phyloP scores from a whole-genome alignment of 2,329 filamentous ascomycete species.

The Trichoderma hamatum region DNA sequence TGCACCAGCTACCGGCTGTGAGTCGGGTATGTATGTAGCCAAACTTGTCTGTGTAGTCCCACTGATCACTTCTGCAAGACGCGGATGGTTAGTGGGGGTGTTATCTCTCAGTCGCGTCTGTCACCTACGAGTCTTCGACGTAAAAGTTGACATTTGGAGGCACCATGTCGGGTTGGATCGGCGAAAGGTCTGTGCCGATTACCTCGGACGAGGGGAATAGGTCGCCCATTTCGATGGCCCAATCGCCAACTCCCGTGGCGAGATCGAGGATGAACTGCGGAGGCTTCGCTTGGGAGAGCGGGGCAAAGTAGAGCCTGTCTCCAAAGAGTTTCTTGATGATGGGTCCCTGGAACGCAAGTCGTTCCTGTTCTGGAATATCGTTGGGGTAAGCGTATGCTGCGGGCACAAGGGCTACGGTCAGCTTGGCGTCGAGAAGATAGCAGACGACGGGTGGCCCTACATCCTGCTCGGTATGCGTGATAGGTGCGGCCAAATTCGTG shows the following conservation, averaged over 20 bases:
- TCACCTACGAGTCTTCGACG: constrained; percentile 53
- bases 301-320: constrained; percentile 37
- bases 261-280: constrained; percentile 42
- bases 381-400: constrained; percentile 32
- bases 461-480: constrained; percentile 26
- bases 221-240: constrained; percentile 49
- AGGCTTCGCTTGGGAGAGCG: constrained; percentile 31
- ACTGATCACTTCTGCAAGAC: constrained; percentile 47
- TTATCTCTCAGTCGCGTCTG: constrained; percentile 35
- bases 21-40: constrained; percentile 59
- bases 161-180: constrained; percentile 46
- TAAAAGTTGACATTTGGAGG: constrained; percentile 59
- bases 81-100: background rate
- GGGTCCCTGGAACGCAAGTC: constrained; percentile 37
- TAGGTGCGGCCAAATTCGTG: constrained; percentile 41
- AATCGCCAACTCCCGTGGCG: constrained; percentile 46
- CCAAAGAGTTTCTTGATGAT: constrained; percentile 36
- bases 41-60: constrained; percentile 57
- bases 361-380: constrained; percentile 37
- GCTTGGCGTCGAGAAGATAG: background rate
- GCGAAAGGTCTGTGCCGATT: constrained; percentile 39
- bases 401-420: background rate
- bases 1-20: constrained; percentile 53
- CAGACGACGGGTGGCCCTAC: background rate
- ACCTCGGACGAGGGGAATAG: constrained; percentile 37